Evolutionary conservation across 345 rosid genomes (phyloP), one percentile per base, ranked within the genome.

Genomic region (Syzygium grande): DNA sequence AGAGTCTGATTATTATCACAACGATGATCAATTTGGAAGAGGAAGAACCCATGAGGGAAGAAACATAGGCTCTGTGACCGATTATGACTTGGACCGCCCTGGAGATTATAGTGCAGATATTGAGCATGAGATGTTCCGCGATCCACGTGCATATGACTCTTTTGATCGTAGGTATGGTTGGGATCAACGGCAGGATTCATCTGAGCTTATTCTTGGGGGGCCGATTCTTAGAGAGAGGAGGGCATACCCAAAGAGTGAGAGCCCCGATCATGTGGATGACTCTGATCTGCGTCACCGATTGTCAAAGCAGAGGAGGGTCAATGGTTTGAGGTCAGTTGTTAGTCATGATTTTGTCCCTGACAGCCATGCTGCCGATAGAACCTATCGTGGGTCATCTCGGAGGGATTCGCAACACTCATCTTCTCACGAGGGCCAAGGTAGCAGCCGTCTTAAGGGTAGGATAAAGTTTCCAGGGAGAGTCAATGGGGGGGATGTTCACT

Each of bases 381-480:
- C 89, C 86, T 89, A 87, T 52, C 90, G 89, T 41, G 91, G 92
- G 65, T 87, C 96, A 84, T 87, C 93, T 88, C 92, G 85, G 85
- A 93, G 94, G 85, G 94, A 93, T 83, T 83, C 91, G 1, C 94
- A 56, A 53, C 91, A 68, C 85, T 52, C 87, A 61, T 84, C 91
- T 84, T 53, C 86, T 15, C 91, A 89, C 46, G 98, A 94, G 90
- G 90, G 89, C 87, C 91, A 95, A 54, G 85, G 92, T 87, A 87
- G 94, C 43, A 87, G 93, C 87, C 99, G 97, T 34, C 94, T 97
- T 77, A 95, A 78, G 30, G 99, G 99, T 87, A 94, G 99, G 90
- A 91, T 97, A 90, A 96, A 93, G 94, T 97, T 95, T 90, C 95
- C 93, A 3, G 94, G 92, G 84, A 92, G 94, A 90, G 90, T 92